phyloP scores from a whole-genome alignment of 1,284 basidiomycete genomes.

The Leccinum angustisporum region DNA sequence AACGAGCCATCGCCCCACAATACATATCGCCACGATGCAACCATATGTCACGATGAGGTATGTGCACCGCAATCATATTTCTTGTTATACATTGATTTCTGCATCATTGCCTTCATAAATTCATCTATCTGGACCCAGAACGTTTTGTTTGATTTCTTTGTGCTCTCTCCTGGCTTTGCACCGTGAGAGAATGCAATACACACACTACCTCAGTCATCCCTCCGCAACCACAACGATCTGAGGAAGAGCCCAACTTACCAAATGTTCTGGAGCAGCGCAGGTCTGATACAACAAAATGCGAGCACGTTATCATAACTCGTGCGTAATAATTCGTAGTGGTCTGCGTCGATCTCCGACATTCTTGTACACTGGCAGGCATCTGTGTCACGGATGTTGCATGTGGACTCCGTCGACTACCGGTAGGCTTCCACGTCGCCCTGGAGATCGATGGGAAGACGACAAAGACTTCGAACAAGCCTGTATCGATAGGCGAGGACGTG shows the following conservation, averaged over 20 bases:
- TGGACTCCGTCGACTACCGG: not conserved
- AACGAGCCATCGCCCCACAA: slow-evolving; percentile 61
- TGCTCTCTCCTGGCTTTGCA: not conserved
- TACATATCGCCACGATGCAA: slow-evolving; percentile 63
- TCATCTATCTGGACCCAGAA: not conserved
- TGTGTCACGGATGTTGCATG: not conserved
- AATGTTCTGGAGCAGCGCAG: not conserved
- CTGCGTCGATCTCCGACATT: not conserved
- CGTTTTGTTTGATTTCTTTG: not conserved
- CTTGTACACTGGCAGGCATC: not conserved
- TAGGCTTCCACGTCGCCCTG: not conserved
- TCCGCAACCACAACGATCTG: not conserved
- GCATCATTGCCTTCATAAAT: not conserved
- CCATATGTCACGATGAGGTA: slow-evolving; percentile 32
- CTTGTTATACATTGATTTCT: not conserved
- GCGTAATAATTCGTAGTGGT: not conserved
- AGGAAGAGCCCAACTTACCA: not conserved
- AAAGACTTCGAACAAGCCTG: not conserved
- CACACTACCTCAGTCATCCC: not conserved
- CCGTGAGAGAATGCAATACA: not conserved
- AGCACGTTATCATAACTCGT: not conserved
- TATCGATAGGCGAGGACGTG: not conserved
- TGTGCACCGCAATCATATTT: too few species aligned
- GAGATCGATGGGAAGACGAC: not conserved
- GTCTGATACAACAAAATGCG: not conserved